phyloP scores from a whole-genome alignment of 306 rosid genomes.

The Inga oerstediana region DNA sequence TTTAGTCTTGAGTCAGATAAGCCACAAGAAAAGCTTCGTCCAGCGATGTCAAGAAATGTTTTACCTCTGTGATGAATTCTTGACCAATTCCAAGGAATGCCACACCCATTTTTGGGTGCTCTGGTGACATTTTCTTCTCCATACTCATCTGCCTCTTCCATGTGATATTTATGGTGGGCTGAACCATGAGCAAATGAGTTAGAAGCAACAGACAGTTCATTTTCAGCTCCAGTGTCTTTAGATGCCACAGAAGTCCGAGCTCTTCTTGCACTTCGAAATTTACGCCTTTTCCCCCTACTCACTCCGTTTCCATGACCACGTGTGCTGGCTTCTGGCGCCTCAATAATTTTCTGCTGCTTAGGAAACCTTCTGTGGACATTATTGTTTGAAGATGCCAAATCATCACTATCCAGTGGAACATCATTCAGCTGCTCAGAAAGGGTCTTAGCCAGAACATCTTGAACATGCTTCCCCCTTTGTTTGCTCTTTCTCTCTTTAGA shows the following conservation, averaged over 20 bases:
- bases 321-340: constrained; percentile 62
- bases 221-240: constrained; percentile 75
- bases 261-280: constrained; percentile 73
- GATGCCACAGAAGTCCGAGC: constrained; percentile 61
- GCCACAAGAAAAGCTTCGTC: constrained; percentile 94
- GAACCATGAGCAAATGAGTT: constrained; percentile 74
- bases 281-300: constrained; percentile 75
- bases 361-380: constrained; percentile 59
- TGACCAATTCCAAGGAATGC: constrained; percentile 99
- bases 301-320: constrained; percentile 63
- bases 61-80: constrained; percentile 94
- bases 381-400: constrained; percentile 73
- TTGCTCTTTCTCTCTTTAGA: constrained; percentile 66
- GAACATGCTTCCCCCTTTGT: constrained; percentile 71
- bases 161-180: constrained; percentile 53
- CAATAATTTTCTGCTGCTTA: constrained; percentile 54
- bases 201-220: constrained; percentile 91
- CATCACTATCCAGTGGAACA: constrained; percentile 78
- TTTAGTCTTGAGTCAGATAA: constrained; percentile 79
- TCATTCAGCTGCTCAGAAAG: constrained; percentile 77
- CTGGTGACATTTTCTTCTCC: constrained; percentile 67
- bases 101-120: constrained; percentile 93
- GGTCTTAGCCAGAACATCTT: constrained; percentile 62
- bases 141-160: constrained; percentile 63
- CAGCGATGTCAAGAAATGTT: constrained; percentile 90